A percentile compares a stretch with the other conserved stretches of the same genome.
phyloP scores from a whole-genome alignment of 257 asterid species.

The Solanum etuberosum region DNA sequence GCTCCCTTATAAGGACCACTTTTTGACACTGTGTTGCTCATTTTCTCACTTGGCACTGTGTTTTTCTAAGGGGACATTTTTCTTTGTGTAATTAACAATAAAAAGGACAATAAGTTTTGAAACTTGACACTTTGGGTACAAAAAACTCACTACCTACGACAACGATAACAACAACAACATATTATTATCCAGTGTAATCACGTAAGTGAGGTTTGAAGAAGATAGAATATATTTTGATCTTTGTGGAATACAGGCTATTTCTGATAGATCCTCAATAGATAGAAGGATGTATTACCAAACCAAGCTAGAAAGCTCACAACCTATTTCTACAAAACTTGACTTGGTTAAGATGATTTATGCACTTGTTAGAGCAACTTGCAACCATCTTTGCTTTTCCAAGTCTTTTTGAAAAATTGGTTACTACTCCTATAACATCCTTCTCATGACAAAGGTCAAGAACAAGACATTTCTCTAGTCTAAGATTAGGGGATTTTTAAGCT shows the following conservation, averaged over 20 bases:
- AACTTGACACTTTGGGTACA: neutral
- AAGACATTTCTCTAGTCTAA: neutral
- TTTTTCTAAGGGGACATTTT: neutral
- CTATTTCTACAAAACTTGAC: neutral
- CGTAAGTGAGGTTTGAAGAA: too few species aligned
- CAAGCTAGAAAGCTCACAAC: neutral
- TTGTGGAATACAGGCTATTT: neutral
- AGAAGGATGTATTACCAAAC: neutral
- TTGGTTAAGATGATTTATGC: neutral
- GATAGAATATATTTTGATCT: too few species aligned
- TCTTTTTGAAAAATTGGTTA: neutral
- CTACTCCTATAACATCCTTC: neutral
- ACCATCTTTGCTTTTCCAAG: neutral
- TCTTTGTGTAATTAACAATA: neutral
- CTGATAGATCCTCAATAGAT: neutral
- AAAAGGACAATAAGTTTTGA: neutral
- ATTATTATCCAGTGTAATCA: neutral
- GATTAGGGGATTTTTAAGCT: neutral
- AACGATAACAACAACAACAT: too few species aligned
- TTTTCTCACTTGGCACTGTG: neutral
- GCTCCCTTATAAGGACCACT: constrained; percentile 6
- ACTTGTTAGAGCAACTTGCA: neutral
- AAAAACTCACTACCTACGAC: neutral
- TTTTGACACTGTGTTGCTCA: neutral
- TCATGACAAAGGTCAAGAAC: neutral